Conservation (phyloP, 108 stramenopile genomes). For the Cyclotella sp. region DNA sequence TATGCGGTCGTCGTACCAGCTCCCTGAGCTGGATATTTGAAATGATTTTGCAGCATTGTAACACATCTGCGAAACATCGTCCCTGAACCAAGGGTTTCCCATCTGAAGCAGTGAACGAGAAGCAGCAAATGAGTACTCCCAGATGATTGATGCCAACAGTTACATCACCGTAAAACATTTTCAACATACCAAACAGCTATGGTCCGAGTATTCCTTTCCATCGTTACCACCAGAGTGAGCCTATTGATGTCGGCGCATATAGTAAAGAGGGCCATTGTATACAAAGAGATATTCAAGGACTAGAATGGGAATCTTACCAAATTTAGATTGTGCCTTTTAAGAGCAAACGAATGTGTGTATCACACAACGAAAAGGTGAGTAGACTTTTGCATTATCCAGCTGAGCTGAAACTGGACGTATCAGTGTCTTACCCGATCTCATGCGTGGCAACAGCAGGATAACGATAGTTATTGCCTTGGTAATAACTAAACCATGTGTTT, state of each 20-base stretch:
- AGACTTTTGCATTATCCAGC: not conserved
- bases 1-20: conserved; percentile 17
- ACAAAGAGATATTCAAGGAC: not conserved
- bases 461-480: conserved; percentile 33
- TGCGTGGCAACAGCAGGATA: conserved; percentile 22
- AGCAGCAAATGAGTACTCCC: not conserved
- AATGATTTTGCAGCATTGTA: conserved; percentile 29
- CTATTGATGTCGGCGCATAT: conserved; percentile 1
- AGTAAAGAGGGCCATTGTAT: not conserved
- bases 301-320: conserved; percentile 4
- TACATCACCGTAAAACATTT: not conserved
- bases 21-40: conserved; percentile 11
- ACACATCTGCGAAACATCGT: conserved; percentile 36
- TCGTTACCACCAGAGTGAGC: conserved; percentile 42
- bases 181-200: conserved; percentile 15
- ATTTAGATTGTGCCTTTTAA: conserved; percentile 2
- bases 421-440: conserved; percentile 29
- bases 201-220: conserved; percentile 35
- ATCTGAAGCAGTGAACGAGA: conserved; percentile 12
- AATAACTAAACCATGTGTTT: conserved; percentile 26
- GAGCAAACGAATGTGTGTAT: not conserved
- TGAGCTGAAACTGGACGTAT: not conserved
- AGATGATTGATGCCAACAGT: too few relatives aligned
- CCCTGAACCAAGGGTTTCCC: conserved; percentile 35
- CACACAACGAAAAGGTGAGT: not conserved